Conservation (phyloP, 306 rosid genomes). For the Alnus glutinosa region DNA sequence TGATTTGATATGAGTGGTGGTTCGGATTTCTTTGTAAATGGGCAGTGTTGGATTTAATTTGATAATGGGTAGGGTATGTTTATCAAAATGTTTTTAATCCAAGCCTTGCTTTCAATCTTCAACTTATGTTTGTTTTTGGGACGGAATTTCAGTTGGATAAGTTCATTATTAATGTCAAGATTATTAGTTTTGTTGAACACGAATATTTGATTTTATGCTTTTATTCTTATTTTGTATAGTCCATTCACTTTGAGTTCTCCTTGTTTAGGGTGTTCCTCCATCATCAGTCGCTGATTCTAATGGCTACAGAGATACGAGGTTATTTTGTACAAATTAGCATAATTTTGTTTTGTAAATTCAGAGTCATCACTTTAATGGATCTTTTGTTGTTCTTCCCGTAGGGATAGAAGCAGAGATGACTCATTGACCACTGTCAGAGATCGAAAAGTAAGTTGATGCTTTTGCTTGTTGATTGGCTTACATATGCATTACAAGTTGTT, state of each 20-base stretch:
- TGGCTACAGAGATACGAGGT: constrained; percentile 69
- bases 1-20: no score
- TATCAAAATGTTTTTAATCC: no score
- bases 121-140: not conserved
- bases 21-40: no score
- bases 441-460: constrained; percentile 60
- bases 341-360: not conserved
- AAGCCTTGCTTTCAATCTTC: not conserved
- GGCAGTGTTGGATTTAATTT: no score
- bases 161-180: not conserved
- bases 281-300: constrained; percentile 50
- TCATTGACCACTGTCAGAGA: constrained; percentile 42
- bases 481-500: constrained; percentile 15
- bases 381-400: constrained; percentile 29
- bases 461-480: constrained; percentile 5
- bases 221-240: not conserved
- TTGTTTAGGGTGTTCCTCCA: constrained; percentile 51
- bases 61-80: no score
- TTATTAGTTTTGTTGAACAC: not conserved
- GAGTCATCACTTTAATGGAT: constrained; percentile 17
- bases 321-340: constrained; percentile 15
- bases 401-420: constrained; percentile 67
- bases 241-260: not conserved
- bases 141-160: not conserved
- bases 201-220: constrained; percentile 13